Conservation (phyloP, 495 filamentous ascomycete species). For the Acidomyces sp. region DNA sequence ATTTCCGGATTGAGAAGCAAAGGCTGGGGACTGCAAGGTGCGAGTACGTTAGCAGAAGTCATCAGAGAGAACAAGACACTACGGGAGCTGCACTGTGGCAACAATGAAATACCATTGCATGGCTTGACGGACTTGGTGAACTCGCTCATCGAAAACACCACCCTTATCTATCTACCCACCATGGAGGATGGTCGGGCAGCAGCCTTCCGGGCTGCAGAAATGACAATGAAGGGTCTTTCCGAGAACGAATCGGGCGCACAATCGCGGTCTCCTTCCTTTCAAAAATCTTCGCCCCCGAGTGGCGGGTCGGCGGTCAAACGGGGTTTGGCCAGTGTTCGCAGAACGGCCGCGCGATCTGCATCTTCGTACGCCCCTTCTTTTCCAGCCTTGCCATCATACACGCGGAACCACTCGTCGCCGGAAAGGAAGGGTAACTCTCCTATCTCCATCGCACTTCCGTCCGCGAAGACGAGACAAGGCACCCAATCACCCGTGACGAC, state of each 20-base stretch:
- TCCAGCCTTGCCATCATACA: slow-evolving; percentile 5
- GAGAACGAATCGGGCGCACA: slow-evolving; percentile 22
- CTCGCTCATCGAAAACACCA: slow-evolving; percentile 52
- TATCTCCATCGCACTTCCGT: not conserved
- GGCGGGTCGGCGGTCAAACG: slow-evolving; percentile 5
- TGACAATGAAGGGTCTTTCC: slow-evolving; percentile 44
- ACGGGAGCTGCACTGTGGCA: slow-evolving; percentile 59
- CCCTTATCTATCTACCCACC: slow-evolving; percentile 48
- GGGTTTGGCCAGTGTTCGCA: slow-evolving; percentile 4
- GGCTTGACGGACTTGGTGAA: slow-evolving; percentile 69
- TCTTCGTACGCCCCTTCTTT: slow-evolving; percentile 16
- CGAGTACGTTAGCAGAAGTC: slow-evolving; percentile 65
- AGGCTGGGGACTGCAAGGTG: slow-evolving; percentile 51
- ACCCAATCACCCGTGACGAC: slow-evolving; percentile 5
- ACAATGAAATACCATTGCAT: slow-evolving; percentile 65
- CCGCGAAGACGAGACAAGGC: slow-evolving; percentile 2
- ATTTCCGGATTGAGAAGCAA: slow-evolving; percentile 56
- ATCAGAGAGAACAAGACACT: slow-evolving; percentile 53
- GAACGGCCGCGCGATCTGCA: slow-evolving; percentile 11
- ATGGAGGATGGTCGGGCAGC: slow-evolving; percentile 51
- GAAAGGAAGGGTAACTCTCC: not conserved
- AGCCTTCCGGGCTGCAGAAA: slow-evolving; percentile 50
- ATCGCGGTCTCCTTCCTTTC: slow-evolving; percentile 10
- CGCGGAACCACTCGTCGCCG: slow-evolving; percentile 2
- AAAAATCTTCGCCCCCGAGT: not conserved